Base-by-base conservation (phyloP, 1,284 basidiomycete species). In the Trametes pubescens region DNA sequence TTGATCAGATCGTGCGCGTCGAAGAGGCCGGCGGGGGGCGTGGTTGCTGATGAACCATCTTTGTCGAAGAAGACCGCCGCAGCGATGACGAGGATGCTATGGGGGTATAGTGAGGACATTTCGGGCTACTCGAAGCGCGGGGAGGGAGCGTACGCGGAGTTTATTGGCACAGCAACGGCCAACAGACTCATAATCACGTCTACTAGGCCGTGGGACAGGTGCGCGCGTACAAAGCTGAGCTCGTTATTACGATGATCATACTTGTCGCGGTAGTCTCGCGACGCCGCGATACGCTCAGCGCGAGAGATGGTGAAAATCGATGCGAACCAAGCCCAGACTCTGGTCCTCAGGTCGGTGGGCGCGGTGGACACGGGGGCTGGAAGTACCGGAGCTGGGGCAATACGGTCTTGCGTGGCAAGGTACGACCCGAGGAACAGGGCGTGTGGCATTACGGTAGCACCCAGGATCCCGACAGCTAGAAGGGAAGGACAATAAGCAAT, bases 361-460 rank as follows among this genome's bases (percentile, higher is more conserved):
- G 29, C 59, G n/a, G 63, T n/a, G 47, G 67, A 57, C 14, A 61
- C 62, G 14, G 73, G 72, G 29, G 57, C 21, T 8, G 72, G 73
- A 14, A 73, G 68, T 3, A 51, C 57, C 3, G 65, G 63, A 6
- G 55, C 44, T 13, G 63, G 58, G 7, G 66, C 64, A 16, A 69
- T 59, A 29, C 72, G 65, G 44, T 75, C 67, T 71, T 94, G 89
- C 0, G 91, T 93, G 2, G 93, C 91, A 16, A 96, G 84, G 57
- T 90, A 88, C 8, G 93, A 95, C 10, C 95, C 95, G 3, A 98
- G 82, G 80, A 94, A 96, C 29, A 98, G 82, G 34, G 91, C 90
- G 74, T 98, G 96, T 0, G 96, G 96, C 95, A 89, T 95, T 46
- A 93, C 87, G 0, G 93, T 94, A 1, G 93, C 92, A n/a, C 93